Evolutionary conservation across 2,329 filamentous ascomycete genomes (phyloP).

Genomic region (Aspergillus proliferans): DNA sequence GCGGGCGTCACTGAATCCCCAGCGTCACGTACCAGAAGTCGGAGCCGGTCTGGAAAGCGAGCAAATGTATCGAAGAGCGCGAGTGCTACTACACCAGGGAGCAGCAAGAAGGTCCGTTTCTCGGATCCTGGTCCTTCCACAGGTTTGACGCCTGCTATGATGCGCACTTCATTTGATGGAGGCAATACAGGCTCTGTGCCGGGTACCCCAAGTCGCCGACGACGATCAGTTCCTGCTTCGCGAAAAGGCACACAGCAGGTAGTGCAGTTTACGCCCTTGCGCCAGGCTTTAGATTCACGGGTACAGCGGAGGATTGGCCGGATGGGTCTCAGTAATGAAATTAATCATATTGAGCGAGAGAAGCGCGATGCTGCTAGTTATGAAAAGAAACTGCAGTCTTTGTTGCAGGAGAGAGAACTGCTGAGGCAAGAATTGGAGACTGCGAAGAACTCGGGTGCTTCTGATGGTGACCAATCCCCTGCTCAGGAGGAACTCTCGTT

Average conservation of each 20-base stretch:
- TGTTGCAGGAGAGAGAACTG: constrained; percentile 23
- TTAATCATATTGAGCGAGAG: constrained; percentile 39
- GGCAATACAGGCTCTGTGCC: constrained; percentile 14
- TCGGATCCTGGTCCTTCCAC: constrained; percentile 39
- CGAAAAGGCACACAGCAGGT: constrained; percentile 20
- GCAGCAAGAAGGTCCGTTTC: constrained; percentile 41
- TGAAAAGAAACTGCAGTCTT: constrained; percentile 18
- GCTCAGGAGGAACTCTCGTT: constrained; percentile 10
- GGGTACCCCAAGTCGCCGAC: constrained; percentile 22
- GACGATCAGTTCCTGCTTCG: constrained; percentile 29
- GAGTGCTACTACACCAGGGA: constrained; percentile 22
- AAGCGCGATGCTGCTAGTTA: constrained; percentile 24
- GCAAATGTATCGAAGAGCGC: background rate
- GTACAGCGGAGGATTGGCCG: constrained; percentile 40
- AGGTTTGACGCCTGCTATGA: constrained; percentile 41
- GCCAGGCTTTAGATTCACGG: constrained; percentile 38
- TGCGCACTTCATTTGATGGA: constrained; percentile 31
- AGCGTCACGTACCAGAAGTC: background rate
- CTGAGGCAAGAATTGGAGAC: constrained; percentile 22
- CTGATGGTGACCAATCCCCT: background rate
- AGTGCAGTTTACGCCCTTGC: constrained; percentile 42
- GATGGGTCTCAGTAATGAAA: constrained; percentile 42
- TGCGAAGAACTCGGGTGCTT: constrained; percentile 9
- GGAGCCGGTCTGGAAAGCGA: background rate
- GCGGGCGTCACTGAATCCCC: constrained; percentile 2